A percentile compares a stretch with the other conserved stretches of the same genome.
phyloP scores from a whole-genome alignment of 2,329 filamentous ascomycete genomes.

The Hypocreales sp. region DNA sequence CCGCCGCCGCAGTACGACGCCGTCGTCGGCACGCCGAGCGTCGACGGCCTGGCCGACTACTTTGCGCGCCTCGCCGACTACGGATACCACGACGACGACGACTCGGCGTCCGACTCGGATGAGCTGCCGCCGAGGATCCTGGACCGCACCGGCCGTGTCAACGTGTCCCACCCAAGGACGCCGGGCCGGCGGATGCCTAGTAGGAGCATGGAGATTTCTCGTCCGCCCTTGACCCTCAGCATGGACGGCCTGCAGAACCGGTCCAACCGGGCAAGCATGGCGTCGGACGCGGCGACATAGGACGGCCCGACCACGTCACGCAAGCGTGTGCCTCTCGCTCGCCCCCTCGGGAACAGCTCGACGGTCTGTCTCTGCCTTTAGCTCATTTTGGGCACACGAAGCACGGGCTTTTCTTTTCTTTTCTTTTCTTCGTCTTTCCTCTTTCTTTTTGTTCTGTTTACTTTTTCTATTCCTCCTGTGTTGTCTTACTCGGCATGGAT shows the following conservation, averaged over 20 bases:
- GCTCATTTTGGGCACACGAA: background rate
- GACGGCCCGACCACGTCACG: too few relatives aligned
- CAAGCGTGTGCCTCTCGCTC: background rate
- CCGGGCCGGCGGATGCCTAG: constrained; percentile 38
- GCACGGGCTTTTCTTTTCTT: constrained; percentile 1
- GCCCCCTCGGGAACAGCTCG: background rate
- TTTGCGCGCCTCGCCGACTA: constrained; percentile 67
- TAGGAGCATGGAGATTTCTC: constrained; percentile 38
- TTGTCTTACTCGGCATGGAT: too few relatives aligned
- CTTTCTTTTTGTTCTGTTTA: background rate
- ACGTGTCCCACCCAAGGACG: constrained; percentile 40
- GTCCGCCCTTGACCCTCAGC: constrained; percentile 12
- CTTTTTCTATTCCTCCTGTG: background rate
- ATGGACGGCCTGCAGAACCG: background rate
- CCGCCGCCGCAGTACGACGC: constrained; percentile 75
- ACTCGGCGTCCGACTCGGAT: constrained; percentile 25
- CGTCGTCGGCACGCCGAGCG: constrained; percentile 53
- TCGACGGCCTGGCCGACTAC: constrained; percentile 69
- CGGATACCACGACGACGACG: constrained; percentile 29
- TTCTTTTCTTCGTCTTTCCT: background rate
- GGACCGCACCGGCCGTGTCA: constrained; percentile 37
- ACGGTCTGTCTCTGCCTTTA: background rate
- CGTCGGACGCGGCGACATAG: too few relatives aligned
- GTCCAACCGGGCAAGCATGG: too few relatives aligned
- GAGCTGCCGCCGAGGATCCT: constrained; percentile 29